Evolutionary conservation across 768 basidiomycete species (phyloP), one percentile per base, ranked within the genome.

Genomic region (Boletus pseudo-olivaceus): DNA sequence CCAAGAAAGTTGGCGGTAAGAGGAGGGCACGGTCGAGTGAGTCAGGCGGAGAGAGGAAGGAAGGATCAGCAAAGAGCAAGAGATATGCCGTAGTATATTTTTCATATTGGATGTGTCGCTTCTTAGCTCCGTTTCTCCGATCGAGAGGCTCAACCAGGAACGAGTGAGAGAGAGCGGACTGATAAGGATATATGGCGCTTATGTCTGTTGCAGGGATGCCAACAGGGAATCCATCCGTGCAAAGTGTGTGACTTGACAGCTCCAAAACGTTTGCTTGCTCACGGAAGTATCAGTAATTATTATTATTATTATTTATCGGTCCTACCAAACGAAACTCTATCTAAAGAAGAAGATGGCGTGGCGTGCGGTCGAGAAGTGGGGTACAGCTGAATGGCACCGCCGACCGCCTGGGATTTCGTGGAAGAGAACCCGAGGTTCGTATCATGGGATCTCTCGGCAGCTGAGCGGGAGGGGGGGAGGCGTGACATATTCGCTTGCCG

Each of bases 81-180:
- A 23, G 23, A 23, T 17, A 33, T 49, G 54, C 47, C 53, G 54
- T 57, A 45, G 46, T 12, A 40, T 32, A 19, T 27, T 9, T 27
- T 55, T 60, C 53, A 59, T 60, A 51, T 43, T 44, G 41, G 33
- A 39, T n/a, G 32, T 33, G 33, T 12, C 47, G 53, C 38, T 42
- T 5, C 53, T 59, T 66, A 63, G 39, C 57, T 64, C 64, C 63
- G 63, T 66, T 35, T 20, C 49, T 45, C 64, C 57, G 63, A 53
- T 65, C 45, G 35, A 48, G 26, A 20, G 20, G 32, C 23, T 46
- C 14, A 46, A 60, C 56, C 61, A 63, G 62, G 62, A 57, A 63
- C 62, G 37, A 39, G 34, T 5, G 50, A 19, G 38, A 17, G 38
- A 17, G 43, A 30, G 27, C 4, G 7, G 26, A 60, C 48, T 14